Percentiles rank a stretch among this genome's conserved stretches.
phyloP scores from a whole-genome alignment of 1,139 yeast species.

The Blastobotrys elegans region DNA sequence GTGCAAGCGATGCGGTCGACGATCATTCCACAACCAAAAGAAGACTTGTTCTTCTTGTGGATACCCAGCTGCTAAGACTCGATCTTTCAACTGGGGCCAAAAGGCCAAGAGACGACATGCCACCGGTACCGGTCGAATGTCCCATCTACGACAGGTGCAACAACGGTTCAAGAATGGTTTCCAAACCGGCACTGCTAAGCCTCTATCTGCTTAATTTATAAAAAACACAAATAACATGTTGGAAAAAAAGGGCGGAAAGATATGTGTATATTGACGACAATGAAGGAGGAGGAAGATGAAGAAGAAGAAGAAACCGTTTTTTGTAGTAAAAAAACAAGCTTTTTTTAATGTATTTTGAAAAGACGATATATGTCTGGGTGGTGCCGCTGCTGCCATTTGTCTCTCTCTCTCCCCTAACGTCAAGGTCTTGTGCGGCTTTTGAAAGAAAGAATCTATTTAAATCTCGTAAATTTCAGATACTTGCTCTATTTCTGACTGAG shows the following conservation, averaged over 20 bases:
- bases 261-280: too few species aligned
- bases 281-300: too few species aligned
- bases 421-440: too few species aligned
- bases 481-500: constrained; percentile 66
- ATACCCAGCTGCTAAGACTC: constrained; percentile 95
- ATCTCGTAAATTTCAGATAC: constrained; percentile 48
- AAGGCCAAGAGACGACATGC: constrained; percentile 99
- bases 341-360: too few species aligned
- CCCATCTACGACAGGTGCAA: constrained; percentile 93
- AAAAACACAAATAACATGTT: too few species aligned
- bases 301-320: too few species aligned
- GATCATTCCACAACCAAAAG: constrained; percentile 99
- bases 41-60: constrained; percentile 99
- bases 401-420: too few species aligned
- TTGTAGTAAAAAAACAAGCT: too few species aligned
- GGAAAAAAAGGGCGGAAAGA: too few species aligned
- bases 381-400: too few species aligned
- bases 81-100: constrained; percentile 85
- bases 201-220: constrained; percentile 34
- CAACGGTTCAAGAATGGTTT: constrained; percentile 99
- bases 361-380: too few species aligned
- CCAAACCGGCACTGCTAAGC: constrained; percentile 81
- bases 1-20: constrained; percentile 99
- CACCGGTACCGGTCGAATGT: constrained; percentile 99
- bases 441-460: too few species aligned